Percentiles rank a stretch among this genome's conserved stretches.
phyloP scores from a whole-genome alignment of 2,329 filamentous ascomycete species.

The Seiridium unicorne region DNA sequence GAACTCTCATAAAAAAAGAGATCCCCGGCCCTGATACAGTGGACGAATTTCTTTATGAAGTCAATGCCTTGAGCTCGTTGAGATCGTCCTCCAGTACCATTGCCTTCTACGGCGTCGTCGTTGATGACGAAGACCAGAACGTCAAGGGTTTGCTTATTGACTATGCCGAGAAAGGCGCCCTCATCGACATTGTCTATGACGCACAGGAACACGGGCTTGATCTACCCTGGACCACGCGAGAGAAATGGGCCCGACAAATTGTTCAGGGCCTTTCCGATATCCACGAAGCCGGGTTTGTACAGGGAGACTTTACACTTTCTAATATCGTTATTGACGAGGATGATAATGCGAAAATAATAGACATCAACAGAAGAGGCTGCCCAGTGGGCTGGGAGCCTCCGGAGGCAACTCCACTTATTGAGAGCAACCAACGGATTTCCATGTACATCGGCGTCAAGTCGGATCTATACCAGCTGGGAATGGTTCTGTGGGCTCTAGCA shows the following conservation, averaged over 20 bases:
- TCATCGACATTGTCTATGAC: constrained; percentile 91
- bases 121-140: constrained; percentile 69
- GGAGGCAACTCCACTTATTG: constrained; percentile 81
- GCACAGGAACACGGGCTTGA: constrained; percentile 54
- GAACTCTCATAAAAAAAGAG: constrained; percentile 90
- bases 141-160: constrained; percentile 90
- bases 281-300: constrained; percentile 93
- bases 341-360: constrained; percentile 92
- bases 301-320: constrained; percentile 94
- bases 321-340: constrained; percentile 91
- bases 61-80: constrained; percentile 86
- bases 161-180: constrained; percentile 80
- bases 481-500: constrained; percentile 93
- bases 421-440: constrained; percentile 83
- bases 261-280: constrained; percentile 87
- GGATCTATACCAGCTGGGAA: constrained; percentile 91
- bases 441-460: constrained; percentile 99
- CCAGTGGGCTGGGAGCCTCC: constrained; percentile 97
- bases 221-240: constrained; percentile 68
- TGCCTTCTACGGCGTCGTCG: constrained; percentile 80
- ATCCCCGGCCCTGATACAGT: constrained; percentile 94
- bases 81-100: constrained; percentile 75
- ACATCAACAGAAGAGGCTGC: constrained; percentile 96
- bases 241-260: constrained; percentile 90
- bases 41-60: constrained; percentile 95